Conservation (phyloP, 75 land plant species). For the Selaginella moellendorffii region DNA sequence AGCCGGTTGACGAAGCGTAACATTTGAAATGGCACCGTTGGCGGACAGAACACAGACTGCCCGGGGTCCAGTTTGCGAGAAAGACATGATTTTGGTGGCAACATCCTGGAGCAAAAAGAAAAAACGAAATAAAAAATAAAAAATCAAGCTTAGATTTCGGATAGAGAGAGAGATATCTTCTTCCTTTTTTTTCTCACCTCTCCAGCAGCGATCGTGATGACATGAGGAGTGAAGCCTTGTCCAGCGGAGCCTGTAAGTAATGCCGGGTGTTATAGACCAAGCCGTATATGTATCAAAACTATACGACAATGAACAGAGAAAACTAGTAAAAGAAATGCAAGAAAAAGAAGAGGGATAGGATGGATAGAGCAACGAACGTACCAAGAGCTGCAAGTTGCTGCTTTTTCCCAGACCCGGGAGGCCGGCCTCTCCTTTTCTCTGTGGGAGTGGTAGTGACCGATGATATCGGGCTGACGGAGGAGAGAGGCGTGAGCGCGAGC, state of each 20-base stretch:
- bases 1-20: conserved; percentile 2
- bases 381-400: conserved; percentile 65
- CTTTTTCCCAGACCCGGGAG: conserved; percentile 75
- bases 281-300: no score
- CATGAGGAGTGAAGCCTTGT: conserved; percentile 46
- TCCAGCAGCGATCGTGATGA: conserved; percentile 32
- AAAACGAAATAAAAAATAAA: no score
- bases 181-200: no score
- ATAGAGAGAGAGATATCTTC: no score
- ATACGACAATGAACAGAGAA: not conserved
- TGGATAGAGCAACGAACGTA: conserved; percentile 4
- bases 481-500: conserved; percentile 7
- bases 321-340: not conserved
- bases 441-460: no score
- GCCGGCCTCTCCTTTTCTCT: conserved; percentile 46
- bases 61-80: not conserved
- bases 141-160: no score
- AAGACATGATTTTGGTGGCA: conserved; percentile 3
- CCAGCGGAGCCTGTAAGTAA: conserved; percentile 33
- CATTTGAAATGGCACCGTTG: conserved; percentile 11
- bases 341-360: not conserved
- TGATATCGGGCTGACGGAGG: not conserved
- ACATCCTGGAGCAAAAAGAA: conserved; percentile 7
- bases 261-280: no score
- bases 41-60: conserved; percentile 6